A percentile compares a stretch with the other conserved stretches of the same genome.
phyloP scores from a whole-genome alignment of 805 yeast species.

The Candida pseudofarinosa region DNA sequence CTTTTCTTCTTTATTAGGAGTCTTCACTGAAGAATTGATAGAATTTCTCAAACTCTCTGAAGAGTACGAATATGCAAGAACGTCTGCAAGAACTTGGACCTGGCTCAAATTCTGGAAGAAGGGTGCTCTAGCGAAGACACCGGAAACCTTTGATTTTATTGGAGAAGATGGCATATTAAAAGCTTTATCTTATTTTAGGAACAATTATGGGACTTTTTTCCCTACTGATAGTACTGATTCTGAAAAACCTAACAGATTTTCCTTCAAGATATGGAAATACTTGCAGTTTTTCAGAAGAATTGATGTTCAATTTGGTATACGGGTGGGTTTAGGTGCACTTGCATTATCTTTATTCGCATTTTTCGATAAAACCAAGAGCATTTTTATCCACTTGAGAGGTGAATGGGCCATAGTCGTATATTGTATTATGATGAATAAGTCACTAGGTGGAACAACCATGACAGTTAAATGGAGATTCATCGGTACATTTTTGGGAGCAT shows the following conservation, averaged over 20 bases:
- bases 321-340: conserved; percentile 77
- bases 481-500: conserved; percentile 74
- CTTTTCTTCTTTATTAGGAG: conserved; percentile 61
- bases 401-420: conserved; percentile 86
- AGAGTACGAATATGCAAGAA: conserved; percentile 29
- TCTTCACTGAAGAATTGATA: conserved; percentile 56
- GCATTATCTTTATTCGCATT: conserved; percentile 65
- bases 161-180: conserved; percentile 20
- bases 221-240: not conserved
- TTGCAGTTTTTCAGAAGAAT: conserved; percentile 52
- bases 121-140: conserved; percentile 1
- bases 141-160: not conserved
- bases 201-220: conserved; percentile 16
- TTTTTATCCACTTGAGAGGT: conserved; percentile 64
- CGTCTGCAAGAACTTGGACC: conserved; percentile 34
- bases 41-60: conserved; percentile 44
- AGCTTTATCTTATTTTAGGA: conserved; percentile 28
- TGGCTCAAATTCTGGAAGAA: conserved; percentile 54
- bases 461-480: conserved; percentile 68
- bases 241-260: conserved; percentile 2
- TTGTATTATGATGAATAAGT: conserved; percentile 79
- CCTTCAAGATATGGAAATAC: conserved; percentile 43
- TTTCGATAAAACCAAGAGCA: conserved; percentile 47
- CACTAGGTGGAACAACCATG: conserved; percentile 80
- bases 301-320: conserved; percentile 73